Evolutionary conservation across 306 rosid genomes (phyloP), one percentile per base, ranked within the genome.

Genomic region (Gastrolobium villosum): DNA sequence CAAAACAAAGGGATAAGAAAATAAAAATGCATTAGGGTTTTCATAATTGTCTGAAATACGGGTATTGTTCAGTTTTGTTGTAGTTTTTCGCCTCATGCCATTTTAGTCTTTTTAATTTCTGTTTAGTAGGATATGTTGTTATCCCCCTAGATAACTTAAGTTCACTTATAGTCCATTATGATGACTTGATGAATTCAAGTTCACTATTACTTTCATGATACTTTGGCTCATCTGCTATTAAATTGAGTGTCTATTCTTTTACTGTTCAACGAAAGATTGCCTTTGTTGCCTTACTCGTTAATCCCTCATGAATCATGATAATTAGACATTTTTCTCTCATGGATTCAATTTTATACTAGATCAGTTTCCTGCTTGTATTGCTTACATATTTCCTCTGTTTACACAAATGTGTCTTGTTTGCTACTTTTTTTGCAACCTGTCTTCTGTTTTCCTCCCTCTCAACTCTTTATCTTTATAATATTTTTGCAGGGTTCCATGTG

Each of bases 401-500:
- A 59, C 44, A 26, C 52, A 5, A 54, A 4, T 63, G 52, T 82
- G 57, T 74, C 43, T 62, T 46, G 74, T 72, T 65, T 48, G 43
- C 30, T 65, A 34, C 60, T 50, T 73, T 37, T 45, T 61, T 46
- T 37, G 34, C 45, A 41, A 60, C 54, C 13, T 75, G 4, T 75
- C 31, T 78, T 46, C 56, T 74, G 4, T 62, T 48, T 61, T 13
- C 61, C 43, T 57, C 45, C 37, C 30, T 77, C 28, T 59, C 52
- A 48, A 69, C 72, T 64, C 8, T 43, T 64, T 79, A 32, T 43
- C 72, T 54, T 60, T 41, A 61, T 53, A 62, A 65, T 81, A 40
- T 6, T 26, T 84, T 79, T 89, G 82, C 86, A 96, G 99, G 96
- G 65, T 93, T 96, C 82, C 99, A 96, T 72, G 97, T 96, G 59